phyloP scores from a whole-genome alignment of 805 yeast genomes.

The Kockiozyma suomiensis region DNA sequence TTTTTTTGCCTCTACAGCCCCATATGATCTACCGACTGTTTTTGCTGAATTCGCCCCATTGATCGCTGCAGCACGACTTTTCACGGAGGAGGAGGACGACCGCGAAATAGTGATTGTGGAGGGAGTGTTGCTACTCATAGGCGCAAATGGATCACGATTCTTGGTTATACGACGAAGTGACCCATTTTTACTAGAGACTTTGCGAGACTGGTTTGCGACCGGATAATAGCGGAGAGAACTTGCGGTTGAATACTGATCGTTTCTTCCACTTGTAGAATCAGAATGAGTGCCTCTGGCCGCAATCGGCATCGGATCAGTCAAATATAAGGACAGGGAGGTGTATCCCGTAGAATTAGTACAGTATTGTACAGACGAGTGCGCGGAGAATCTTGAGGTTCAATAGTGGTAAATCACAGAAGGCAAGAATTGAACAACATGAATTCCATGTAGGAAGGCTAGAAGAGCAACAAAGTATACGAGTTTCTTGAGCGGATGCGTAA shows the following conservation, averaged over 20 bases:
- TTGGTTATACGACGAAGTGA: conserved; percentile 4
- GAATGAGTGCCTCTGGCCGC: neutral
- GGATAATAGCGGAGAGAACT: neutral
- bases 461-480: neutral
- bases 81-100: conserved; percentile 3
- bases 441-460: neutral
- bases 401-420: neutral
- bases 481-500: neutral
- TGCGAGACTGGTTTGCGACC: neutral
- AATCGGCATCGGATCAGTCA: neutral
- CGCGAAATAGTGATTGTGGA: neutral
- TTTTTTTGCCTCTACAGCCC: neutral
- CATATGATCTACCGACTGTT: neutral
- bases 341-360: neutral
- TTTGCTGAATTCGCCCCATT: neutral
- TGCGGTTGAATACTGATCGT: neutral
- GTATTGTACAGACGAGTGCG: neutral
- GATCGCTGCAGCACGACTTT: neutral
- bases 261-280: neutral
- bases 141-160: conserved; percentile 13
- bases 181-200: neutral
- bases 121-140: conserved; percentile 1
- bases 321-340: neutral
- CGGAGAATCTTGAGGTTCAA: no score
- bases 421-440: neutral